Evolutionary conservation across 2,329 filamentous ascomycete genomes (phyloP).

Genomic region (Coniochaeta hoffmannii): DNA sequence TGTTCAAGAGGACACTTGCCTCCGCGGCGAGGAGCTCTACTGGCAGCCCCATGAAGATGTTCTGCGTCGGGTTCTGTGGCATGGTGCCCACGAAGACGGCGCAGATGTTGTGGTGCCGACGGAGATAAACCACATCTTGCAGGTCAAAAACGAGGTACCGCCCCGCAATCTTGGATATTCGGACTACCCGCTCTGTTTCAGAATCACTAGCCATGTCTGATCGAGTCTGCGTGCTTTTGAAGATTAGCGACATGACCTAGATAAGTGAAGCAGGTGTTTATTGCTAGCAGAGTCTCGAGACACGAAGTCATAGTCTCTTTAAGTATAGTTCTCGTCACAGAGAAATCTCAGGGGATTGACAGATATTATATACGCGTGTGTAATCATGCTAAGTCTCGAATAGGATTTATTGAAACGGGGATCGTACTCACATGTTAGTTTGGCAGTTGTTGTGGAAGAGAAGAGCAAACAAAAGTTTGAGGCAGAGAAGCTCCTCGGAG

Average conservation of each 20-base stretch:
- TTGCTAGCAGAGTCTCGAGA: neutral
- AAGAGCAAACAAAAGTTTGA: neutral
- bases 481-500: neutral
- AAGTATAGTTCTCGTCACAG: constrained; percentile 28
- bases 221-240: neutral
- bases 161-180: constrained; percentile 72
- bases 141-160: constrained; percentile 88
- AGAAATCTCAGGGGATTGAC: constrained; percentile 50
- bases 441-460: neutral
- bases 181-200: constrained; percentile 34
- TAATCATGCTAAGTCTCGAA: constrained; percentile 37
- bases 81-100: constrained; percentile 81
- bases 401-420: constrained; percentile 4
- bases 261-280: neutral
- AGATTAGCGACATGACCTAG: neutral
- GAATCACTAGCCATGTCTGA: neutral
- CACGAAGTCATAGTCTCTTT: constrained; percentile 5
- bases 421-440: neutral
- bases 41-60: constrained; percentile 83
- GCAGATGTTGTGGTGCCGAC: constrained; percentile 74
- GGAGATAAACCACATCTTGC: constrained; percentile 68
- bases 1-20: constrained; percentile 71
- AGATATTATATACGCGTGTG: constrained; percentile 37
- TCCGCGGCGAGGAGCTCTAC: constrained; percentile 89
- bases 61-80: constrained; percentile 89